Conservation (phyloP, 1,284 basidiomycete genomes). For the Ceratobasidium sp. region DNA sequence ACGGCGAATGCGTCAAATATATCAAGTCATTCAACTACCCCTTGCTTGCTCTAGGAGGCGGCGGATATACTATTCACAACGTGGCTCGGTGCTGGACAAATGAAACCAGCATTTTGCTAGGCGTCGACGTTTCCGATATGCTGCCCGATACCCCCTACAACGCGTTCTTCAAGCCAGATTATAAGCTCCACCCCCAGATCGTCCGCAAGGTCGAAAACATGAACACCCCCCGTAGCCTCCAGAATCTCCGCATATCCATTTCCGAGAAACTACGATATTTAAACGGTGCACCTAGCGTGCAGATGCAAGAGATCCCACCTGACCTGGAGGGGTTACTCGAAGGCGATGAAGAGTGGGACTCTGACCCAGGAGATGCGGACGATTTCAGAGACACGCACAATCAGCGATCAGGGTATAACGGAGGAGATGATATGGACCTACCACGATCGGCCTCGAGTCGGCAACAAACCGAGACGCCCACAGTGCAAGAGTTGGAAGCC, state of each 20-base stretch:
- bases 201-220: conserved; percentile 93
- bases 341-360: conserved; percentile 74
- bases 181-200: conserved; percentile 92
- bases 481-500: conserved; percentile 20
- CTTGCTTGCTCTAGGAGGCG: conserved; percentile 90
- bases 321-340: conserved; percentile 80
- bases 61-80: conserved; percentile 95
- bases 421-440: conserved; percentile 12
- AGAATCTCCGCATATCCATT: conserved; percentile 86
- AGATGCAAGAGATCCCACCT: conserved; percentile 96
- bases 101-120: conserved; percentile 94
- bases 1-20: conserved; percentile 97
- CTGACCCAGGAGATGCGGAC: conserved; percentile 63
- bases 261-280: conserved; percentile 93
- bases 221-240: conserved; percentile 84
- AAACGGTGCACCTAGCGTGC: conserved; percentile 94
- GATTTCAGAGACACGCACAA: conserved; percentile 63
- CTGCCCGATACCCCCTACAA: conserved; percentile 93
- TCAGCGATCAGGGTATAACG: conserved; percentile 53
- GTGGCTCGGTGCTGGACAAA: conserved; percentile 99
- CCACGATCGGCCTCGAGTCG: neutral
- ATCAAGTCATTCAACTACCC: conserved; percentile 93
- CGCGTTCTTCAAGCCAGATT: conserved; percentile 91
- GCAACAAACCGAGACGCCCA: conserved; percentile 31
- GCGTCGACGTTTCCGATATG: conserved; percentile 83